Evolutionary conservation across 371 early-diverging fungal species (phyloP).

Genomic region (Mortierella sp.): DNA sequence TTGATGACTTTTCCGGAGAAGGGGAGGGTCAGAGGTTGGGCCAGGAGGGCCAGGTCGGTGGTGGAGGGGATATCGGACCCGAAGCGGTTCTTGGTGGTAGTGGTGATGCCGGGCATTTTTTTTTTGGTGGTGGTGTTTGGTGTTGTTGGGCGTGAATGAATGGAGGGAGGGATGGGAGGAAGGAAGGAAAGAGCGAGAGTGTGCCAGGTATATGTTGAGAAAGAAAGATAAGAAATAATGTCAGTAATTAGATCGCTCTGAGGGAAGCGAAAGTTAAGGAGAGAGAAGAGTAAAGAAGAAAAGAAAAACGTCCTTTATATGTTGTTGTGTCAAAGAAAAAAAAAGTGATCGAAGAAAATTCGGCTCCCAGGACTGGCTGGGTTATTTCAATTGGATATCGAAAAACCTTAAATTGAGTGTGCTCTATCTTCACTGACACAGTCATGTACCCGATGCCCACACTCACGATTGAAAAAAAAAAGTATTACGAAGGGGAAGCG

Average conservation of each 20-base stretch:
- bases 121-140: neutral
- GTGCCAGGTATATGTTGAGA: neutral
- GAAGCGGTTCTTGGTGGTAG: neutral
- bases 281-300: neutral
- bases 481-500: too few species aligned
- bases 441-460: too few species aligned
- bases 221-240: neutral
- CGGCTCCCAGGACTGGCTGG: neutral
- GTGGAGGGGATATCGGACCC: conserved; percentile 1
- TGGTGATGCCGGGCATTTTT: neutral
- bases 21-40: conserved; percentile 25
- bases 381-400: neutral
- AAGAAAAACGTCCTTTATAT: neutral
- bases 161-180: neutral
- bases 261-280: neutral
- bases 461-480: too few species aligned
- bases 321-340: neutral
- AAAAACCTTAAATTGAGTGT: too few species aligned
- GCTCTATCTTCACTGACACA: too few species aligned
- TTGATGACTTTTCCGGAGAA: conserved; percentile 34
- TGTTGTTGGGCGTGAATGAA: neutral
- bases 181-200: neutral
- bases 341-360: neutral
- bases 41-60: conserved; percentile 2
- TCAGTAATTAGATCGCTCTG: too few species aligned